Percentiles rank a stretch among this genome's conserved stretches.
phyloP scores from a whole-genome alignment of 2,329 filamentous ascomycete species.

The Aspergillus sp. region DNA sequence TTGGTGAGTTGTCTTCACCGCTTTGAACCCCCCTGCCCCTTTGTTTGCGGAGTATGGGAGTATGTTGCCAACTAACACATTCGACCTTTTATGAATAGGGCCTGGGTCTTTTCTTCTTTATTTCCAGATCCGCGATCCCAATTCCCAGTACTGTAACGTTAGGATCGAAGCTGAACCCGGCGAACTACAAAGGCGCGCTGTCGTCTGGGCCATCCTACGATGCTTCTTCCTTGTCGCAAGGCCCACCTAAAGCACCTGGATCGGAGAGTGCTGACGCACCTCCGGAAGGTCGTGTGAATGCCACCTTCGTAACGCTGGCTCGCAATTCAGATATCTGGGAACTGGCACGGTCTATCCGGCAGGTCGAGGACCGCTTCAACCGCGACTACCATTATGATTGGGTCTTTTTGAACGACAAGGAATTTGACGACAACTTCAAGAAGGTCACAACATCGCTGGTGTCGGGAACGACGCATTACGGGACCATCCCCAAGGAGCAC shows the following conservation, averaged over 20 bases:
- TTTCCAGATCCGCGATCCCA: slow-evolving; percentile 55
- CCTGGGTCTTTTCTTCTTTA: slow-evolving; percentile 70
- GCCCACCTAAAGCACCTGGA: slow-evolving; percentile 7
- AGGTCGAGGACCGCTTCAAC: slow-evolving; percentile 98
- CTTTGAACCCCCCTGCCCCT: background rate
- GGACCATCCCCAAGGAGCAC: slow-evolving; percentile 79
- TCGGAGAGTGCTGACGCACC: slow-evolving; percentile 42
- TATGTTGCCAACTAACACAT: slow-evolving; percentile 10
- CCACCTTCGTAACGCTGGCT: slow-evolving; percentile 92
- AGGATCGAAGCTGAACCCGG: slow-evolving; percentile 12
- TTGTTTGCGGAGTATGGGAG: background rate
- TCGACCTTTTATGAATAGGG: slow-evolving; percentile 33
- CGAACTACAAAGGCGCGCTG: slow-evolving; percentile 15
- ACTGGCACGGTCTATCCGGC: slow-evolving; percentile 88
- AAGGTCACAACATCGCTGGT: slow-evolving; percentile 80
- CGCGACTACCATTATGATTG: slow-evolving; percentile 94
- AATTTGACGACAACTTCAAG: slow-evolving; percentile 89
- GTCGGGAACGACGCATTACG: slow-evolving; percentile 89
- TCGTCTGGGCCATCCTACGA: slow-evolving; percentile 10
- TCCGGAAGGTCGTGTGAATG: slow-evolving; percentile 72
- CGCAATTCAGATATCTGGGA: slow-evolving; percentile 95
- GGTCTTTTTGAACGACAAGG: slow-evolving; percentile 96
- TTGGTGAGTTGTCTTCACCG: slow-evolving; percentile 54
- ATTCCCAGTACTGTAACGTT: slow-evolving; percentile 21
- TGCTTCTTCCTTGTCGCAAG: background rate